Evolutionary conservation across 2,329 filamentous ascomycete genomes (phyloP).

Genomic region (Myriosclerotinia scirpicola): DNA sequence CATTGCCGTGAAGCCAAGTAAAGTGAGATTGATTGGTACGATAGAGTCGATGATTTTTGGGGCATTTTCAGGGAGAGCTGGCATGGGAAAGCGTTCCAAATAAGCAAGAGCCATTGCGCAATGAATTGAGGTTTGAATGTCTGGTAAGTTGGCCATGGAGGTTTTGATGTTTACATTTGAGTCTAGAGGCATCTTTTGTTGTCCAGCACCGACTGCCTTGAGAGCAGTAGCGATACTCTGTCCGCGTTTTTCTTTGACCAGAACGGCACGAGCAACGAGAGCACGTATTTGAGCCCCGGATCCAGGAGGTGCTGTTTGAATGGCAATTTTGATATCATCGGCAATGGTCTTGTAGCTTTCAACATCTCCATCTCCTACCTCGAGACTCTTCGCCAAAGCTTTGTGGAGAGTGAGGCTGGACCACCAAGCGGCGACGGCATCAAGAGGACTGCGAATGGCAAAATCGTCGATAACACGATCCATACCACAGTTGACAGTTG

Average conservation of each 20-base stretch:
- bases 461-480: slow-evolving; percentile 82
- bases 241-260: slow-evolving; percentile 55
- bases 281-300: slow-evolving; percentile 68
- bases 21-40: slow-evolving; percentile 44
- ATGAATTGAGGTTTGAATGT: slow-evolving; percentile 57
- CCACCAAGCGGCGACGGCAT: slow-evolving; percentile 89
- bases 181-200: slow-evolving; percentile 36
- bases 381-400: slow-evolving; percentile 64
- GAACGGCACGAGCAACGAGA: slow-evolving; percentile 57
- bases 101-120: slow-evolving; percentile 63
- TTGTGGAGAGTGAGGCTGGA: slow-evolving; percentile 72
- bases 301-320: slow-evolving; percentile 72
- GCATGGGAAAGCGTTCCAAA: slow-evolving; percentile 49
- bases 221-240: slow-evolving; percentile 57
- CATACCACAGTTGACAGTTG: slow-evolving; percentile 68
- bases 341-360: slow-evolving; percentile 45
- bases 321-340: slow-evolving; percentile 64
- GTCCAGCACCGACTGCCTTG: slow-evolving; percentile 50
- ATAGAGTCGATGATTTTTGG: slow-evolving; percentile 53
- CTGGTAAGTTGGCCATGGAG: slow-evolving; percentile 48
- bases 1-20: slow-evolving; percentile 60
- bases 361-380: slow-evolving; percentile 50
- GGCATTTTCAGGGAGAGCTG: slow-evolving; percentile 46
- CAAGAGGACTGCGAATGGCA: slow-evolving; percentile 81
- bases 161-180: slow-evolving; percentile 49